Evolutionary conservation across 148 eudicot species (phyloP), one percentile per base, ranked within the genome.

Genomic region (Dianthus caryophyllus): DNA sequence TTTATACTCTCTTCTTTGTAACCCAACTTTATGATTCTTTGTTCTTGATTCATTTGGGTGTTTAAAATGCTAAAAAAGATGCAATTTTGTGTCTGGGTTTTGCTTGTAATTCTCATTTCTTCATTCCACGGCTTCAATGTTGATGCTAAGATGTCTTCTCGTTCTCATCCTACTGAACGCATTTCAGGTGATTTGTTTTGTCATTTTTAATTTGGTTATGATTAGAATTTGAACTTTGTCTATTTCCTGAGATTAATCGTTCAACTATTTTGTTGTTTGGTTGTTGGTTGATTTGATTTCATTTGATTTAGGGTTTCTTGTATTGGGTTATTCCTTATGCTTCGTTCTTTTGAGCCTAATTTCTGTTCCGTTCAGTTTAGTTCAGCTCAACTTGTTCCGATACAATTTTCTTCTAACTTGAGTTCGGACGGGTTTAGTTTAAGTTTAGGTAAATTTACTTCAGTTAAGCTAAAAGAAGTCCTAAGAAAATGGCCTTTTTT

Each of bases 141-240:
- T 33, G 49, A 67, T 67, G 79, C 75, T 20, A 71, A 76, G 57
- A 39, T 16, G 54, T 7, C 24, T 1, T 52, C 74, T 39, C 66
- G 65, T n/a, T 21, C 77, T 72, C 78, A 59, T 36, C 77, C 59
- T 2, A 72, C 80, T 69, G 83, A 80, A 64, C 80, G 83, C 41
- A 80, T 80, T 73, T 80, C 83, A 69, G 83, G 83, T 80, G n/a
- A 33, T 57, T 6, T 22, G 8, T 22, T 18, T 47, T 41, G 2
- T n/a, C n/a, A n/a, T 58, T 26, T n/a, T 56, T 29, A 30, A 30
- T 4, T 15, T 52, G 68, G 27, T n/a, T n/a, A n/a, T n/a, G n/a
- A n/a, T n/a, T n/a, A n/a, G n/a, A 33, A 33, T 33, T 51, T 52
- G 44, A 13, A n/a, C 55, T 36, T 48, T 31, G 21, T 60, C 1